Base-by-base conservation (phyloP, 1,284 basidiomycete genomes). In the Ceratobasidium sp. region DNA sequence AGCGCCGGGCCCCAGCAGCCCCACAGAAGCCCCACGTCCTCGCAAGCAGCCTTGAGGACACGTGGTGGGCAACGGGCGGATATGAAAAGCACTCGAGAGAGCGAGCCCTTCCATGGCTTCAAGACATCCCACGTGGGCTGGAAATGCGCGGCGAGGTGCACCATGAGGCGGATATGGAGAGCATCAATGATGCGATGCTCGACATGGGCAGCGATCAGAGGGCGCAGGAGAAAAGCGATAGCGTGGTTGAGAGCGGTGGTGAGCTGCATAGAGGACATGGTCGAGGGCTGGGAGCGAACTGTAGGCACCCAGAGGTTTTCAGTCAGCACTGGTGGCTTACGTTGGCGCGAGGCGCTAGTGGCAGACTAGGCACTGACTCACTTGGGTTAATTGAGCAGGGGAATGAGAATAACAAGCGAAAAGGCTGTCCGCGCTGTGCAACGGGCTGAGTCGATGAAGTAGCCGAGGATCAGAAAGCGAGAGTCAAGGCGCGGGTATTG, bases 161-260 rank as follows among this genome's bases (percentile, higher is more conserved):
- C 67, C 77, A 81, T 81, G 79, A 81, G 80, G 53, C 75, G 61
- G 78, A 80, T 68, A 61, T 81, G 80, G 56, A 81, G 77, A 0
- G 79, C 80, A 58, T 81, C 80, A 61, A 81, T 44, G 61, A 77
- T 77, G 51, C 64, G 67, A 44, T 77, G 58, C 42, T 80, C 71
- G 75, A 70, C 80, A 51, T 77, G 71, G 28, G 77, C 66, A 15
- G 72, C 70, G 20, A 75, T 42, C 33, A 81, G 75, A 28, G 79
- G 77, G 66, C 44, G 55, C 23, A 79, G 66, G 28, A 81, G 77
- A 60, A 79, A 79, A 51, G 80, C 66, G 73, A 81, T 80, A 69
- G 79, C 64, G 66, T 80, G 79, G 61, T 75, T 76, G 71, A 70
- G 76, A 13, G 76, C 76, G 76, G 76, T 77, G 46, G 76, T 77